Conservation (phyloP, 106 monocot genomes). For the Acanthochlamys bracteata region DNA sequence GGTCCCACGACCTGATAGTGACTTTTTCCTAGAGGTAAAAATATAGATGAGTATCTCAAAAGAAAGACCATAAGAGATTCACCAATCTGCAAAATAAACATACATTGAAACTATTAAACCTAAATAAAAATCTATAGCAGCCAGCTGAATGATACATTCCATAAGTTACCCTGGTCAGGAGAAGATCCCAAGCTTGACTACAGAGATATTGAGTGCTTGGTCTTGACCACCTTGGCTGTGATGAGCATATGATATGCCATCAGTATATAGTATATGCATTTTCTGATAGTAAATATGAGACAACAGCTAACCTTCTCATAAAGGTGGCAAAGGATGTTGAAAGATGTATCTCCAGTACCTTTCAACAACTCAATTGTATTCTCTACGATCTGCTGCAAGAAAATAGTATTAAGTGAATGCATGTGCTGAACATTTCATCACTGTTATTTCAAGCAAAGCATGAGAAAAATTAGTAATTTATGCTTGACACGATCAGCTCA, state of each 20-base stretch:
- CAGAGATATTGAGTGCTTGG: slow-evolving; percentile 15
- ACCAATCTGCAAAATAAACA: slow-evolving; percentile 16
- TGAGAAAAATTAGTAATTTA: slow-evolving; percentile 1
- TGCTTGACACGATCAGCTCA: too few relatives aligned
- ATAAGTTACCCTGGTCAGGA: slow-evolving; percentile 20
- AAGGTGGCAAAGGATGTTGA: slow-evolving; percentile 19
- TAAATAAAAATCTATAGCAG: not conserved
- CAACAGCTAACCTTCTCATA: slow-evolving; percentile 17
- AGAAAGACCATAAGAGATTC: slow-evolving; percentile 16
- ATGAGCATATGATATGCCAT: not conserved
- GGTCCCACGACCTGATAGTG: slow-evolving; percentile 20
- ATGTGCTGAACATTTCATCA: not conserved
- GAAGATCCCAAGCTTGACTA: slow-evolving; percentile 19
- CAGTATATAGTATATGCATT: not conserved
- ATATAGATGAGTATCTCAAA: slow-evolving; percentile 16
- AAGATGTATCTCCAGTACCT: not conserved
- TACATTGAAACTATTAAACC: not conserved
- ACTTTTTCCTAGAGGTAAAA: slow-evolving; percentile 11
- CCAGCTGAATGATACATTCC: not conserved
- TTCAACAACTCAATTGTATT: slow-evolving; percentile 18
- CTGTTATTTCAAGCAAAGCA: too few relatives aligned
- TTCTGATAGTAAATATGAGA: not conserved
- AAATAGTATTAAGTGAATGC: not conserved
- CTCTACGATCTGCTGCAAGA: slow-evolving; percentile 12
- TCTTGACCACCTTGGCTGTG: slow-evolving; percentile 1